Evolutionary conservation across 768 basidiomycete species (phyloP), one percentile per base, ranked within the genome.

Genomic region (Trametes cingulata): DNA sequence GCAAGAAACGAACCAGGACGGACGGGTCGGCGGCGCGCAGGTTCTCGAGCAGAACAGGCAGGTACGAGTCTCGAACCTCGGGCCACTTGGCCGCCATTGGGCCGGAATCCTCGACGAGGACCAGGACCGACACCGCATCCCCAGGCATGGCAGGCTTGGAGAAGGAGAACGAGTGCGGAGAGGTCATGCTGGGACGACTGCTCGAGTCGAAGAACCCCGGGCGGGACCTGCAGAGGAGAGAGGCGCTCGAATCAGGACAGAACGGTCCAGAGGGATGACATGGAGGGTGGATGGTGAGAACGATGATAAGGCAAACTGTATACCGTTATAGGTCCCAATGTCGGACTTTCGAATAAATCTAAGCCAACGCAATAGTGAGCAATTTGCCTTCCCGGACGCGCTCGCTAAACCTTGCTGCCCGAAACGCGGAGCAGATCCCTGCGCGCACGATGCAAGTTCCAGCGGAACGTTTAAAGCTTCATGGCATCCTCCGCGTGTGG

Each of bases 401-500:
- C 36, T 59, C 58, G 58, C 42, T 59, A 59, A 52, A 45, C 58
- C 37, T 50, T 41, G 43, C 45, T 56, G 47, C 47, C 56, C 47
- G 47, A 41, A 49, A 49, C 56, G 56, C 39, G 25, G 24, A 49
- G 56, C 37, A 41, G 56, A 57, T 57, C 56, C 29, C 25, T 35
- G 37, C 48, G 57, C 42, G 45, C 25, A 45, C 40, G 47, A 45
- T 52, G 58, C 29, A 10, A 33, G 29, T 53, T 45, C 51, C 49
- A 61, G 64, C 62, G 54, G 63, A 65, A 66, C 63, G 65, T 65
- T 62, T 69, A 69, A 67, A 69, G 68, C 66, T 69, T 67, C 66
- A 67, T 69, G 68, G 66, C 55, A 67, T 52, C 56, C 66, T 61
- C 68, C 66, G 66, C 58, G 50, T 55, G 56, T 12, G 29, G 66